Conservation (phyloP, 257 asterid genomes). For the Gentiana dahurica region DNA sequence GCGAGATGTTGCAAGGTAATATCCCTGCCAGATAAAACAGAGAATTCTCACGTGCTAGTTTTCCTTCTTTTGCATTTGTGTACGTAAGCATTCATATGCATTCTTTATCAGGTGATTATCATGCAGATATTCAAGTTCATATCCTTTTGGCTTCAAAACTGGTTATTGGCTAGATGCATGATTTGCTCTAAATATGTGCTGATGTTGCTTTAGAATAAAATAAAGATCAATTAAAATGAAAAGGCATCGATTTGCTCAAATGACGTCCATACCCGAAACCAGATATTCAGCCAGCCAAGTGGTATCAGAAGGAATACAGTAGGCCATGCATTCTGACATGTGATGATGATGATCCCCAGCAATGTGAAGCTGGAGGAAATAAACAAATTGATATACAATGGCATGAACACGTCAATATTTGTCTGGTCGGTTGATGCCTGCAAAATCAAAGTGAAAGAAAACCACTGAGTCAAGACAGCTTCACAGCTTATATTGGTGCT, state of each 20-base stretch:
- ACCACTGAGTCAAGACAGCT: not conserved
- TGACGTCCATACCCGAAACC: constrained; percentile 60
- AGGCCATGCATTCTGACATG: constrained; percentile 97
- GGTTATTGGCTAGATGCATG: too few relatives aligned
- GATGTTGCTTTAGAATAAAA: too few relatives aligned
- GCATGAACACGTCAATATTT: constrained; percentile 68
- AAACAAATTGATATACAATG: constrained; percentile 49
- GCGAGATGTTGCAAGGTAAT: constrained; percentile 79
- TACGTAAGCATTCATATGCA: too few relatives aligned
- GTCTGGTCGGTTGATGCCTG: constrained; percentile 95
- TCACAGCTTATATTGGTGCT: not conserved
- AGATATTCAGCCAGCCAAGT: constrained; percentile 78
- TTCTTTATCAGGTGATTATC: too few relatives aligned
- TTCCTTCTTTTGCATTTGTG: too few relatives aligned
- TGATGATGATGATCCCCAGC: constrained; percentile 61
- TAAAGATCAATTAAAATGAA: too few relatives aligned
- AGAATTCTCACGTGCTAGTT: not conserved
- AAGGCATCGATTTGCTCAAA: not conserved
- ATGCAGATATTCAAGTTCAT: not conserved
- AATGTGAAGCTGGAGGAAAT: constrained; percentile 46
- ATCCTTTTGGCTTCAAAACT: too few relatives aligned
- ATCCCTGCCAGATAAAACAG: constrained; percentile 50
- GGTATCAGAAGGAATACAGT: constrained; percentile 67
- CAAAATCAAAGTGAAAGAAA: constrained; percentile 8
- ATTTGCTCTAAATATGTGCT: too few relatives aligned